Conservation (phyloP, 139 green algal species). For the Desmodesmus armatus region DNA sequence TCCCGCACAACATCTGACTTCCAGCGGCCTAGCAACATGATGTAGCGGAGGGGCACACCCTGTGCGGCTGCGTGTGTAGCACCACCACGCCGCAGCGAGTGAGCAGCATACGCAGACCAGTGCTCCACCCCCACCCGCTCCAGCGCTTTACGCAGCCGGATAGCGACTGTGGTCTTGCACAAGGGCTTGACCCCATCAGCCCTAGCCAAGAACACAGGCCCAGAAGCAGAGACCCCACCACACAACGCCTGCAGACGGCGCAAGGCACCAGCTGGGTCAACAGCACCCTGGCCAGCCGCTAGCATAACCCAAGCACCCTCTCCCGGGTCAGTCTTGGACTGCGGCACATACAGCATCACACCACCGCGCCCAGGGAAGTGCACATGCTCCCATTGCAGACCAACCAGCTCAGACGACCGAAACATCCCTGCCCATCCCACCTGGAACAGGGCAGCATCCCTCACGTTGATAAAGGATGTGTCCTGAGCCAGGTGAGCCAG, state of each 20-base stretch:
- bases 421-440: slow-evolving; percentile 31
- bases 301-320: slow-evolving; percentile 23
- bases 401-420: slow-evolving; percentile 6
- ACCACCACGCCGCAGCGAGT: slow-evolving; percentile 6
- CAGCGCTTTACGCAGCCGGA: not conserved
- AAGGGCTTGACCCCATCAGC: not conserved
- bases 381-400: slow-evolving; percentile 6
- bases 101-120: not conserved
- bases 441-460: slow-evolving; percentile 1
- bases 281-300: not conserved
- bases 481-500: not conserved
- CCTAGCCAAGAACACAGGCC: not conserved
- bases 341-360: slow-evolving; percentile 31
- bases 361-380: not conserved
- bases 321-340: slow-evolving; percentile 20
- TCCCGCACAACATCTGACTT: slow-evolving; percentile 31
- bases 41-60: not conserved
- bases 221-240: not conserved
- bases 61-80: not conserved
- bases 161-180: not conserved
- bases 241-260: not conserved
- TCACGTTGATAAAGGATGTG: not conserved
- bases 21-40: slow-evolving; percentile 21
- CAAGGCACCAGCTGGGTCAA: not conserved
- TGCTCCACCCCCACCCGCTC: not conserved